phyloP scores from a whole-genome alignment of 768 basidiomycete genomes.

The Leucosporidium yakuticum region DNA sequence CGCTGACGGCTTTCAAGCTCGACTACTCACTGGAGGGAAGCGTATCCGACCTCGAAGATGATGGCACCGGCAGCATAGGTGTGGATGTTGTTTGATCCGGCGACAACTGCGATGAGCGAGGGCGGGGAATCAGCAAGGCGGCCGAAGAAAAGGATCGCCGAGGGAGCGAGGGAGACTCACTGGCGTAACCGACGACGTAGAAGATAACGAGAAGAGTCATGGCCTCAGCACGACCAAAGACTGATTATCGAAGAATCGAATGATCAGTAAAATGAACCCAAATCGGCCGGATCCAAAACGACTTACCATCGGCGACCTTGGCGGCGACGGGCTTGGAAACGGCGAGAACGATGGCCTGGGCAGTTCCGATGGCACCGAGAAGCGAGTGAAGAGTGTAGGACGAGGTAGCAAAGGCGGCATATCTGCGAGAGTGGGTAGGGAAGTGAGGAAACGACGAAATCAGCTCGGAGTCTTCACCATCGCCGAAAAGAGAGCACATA shows the following conservation, averaged over 20 bases:
- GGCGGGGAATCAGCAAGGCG: background rate
- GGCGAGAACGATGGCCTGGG: conserved; percentile 36
- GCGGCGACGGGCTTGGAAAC: conserved; percentile 65
- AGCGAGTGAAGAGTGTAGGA: conserved; percentile 54
- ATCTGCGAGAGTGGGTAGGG: conserved; percentile 44
- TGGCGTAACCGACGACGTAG: conserved; percentile 55
- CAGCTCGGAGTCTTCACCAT: background rate
- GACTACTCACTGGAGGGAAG: conserved; percentile 45
- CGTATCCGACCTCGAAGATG: conserved; percentile 39
- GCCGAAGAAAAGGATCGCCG: background rate
- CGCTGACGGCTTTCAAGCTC: conserved; percentile 35
- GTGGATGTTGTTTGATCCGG: conserved; percentile 38
- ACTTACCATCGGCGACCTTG: conserved; percentile 56
- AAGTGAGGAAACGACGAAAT: background rate
- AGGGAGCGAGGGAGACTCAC: conserved; percentile 40
- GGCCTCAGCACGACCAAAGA: conserved; percentile 60
- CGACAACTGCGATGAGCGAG: conserved; percentile 29
- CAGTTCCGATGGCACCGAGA: conserved; percentile 51
- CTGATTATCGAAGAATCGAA: conserved; percentile 22
- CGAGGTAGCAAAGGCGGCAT: conserved; percentile 54
- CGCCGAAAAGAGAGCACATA: conserved; percentile 45
- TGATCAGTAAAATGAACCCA: no score
- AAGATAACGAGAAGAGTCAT: conserved; percentile 57
- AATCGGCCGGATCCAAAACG: no score
- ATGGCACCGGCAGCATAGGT: conserved; percentile 40